Conservation (phyloP, 2,329 filamentous ascomycete species). For the Talaromyces amestolkiae region DNA sequence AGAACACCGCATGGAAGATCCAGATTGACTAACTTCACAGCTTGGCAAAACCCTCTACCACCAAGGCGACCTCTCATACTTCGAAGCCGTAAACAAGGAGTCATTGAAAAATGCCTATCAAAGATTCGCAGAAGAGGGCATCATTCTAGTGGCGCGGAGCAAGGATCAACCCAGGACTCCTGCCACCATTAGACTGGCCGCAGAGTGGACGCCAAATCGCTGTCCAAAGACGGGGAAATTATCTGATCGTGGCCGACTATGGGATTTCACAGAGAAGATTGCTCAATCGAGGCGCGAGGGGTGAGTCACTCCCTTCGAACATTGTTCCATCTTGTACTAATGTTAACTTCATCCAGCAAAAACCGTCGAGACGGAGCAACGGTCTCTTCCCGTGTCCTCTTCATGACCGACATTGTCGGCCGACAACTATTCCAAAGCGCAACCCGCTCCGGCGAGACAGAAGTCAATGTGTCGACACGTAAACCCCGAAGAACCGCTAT, state of each 20-base stretch:
- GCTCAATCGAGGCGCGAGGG: slow-evolving; percentile 80
- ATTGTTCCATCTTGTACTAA: neutral
- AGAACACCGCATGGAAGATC: neutral
- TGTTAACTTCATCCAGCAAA: slow-evolving; percentile 53
- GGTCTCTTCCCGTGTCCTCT: slow-evolving; percentile 76
- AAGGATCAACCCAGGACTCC: slow-evolving; percentile 51
- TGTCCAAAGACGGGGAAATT: slow-evolving; percentile 62
- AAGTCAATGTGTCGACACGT: slow-evolving; percentile 34
- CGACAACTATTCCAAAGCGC: slow-evolving; percentile 59
- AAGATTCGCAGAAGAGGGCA: slow-evolving; percentile 86
- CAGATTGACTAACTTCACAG: slow-evolving; percentile 40
- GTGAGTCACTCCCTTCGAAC: slow-evolving; percentile 28
- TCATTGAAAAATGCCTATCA: slow-evolving; percentile 90
- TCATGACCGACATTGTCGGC: slow-evolving; percentile 72
- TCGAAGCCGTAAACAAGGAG: slow-evolving; percentile 97
- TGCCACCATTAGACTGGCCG: slow-evolving; percentile 61
- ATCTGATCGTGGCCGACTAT: slow-evolving; percentile 70
- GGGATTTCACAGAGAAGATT: slow-evolving; percentile 90
- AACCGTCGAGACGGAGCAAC: slow-evolving; percentile 91
- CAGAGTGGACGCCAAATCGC: slow-evolving; percentile 71
- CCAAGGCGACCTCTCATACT: slow-evolving; percentile 94
- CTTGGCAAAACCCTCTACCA: slow-evolving; percentile 96
- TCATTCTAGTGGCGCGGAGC: slow-evolving; percentile 69
- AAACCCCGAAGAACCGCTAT: slow-evolving; percentile 39
- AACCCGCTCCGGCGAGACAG: slow-evolving; percentile 25